These are phyloP conservation scores for Rosellinia necatrix DNA, from an alignment of 2,329 filamentous ascomycete species.

Conservation along the genomic window DNA sequence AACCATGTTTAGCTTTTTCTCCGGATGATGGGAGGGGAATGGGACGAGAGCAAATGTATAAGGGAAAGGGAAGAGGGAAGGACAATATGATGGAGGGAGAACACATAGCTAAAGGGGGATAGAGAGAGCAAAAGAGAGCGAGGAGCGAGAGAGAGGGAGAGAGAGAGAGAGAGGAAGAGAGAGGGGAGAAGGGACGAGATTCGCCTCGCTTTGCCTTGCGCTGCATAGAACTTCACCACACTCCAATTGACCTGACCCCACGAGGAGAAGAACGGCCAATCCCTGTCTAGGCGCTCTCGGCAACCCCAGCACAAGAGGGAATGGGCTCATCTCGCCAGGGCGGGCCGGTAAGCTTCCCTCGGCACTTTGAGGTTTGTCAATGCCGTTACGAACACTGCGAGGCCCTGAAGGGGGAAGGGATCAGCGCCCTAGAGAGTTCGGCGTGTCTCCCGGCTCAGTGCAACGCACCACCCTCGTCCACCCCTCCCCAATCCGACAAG, in stretches of 20 bases:
- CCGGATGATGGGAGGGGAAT: too few species aligned
- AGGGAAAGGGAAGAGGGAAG: not conserved
- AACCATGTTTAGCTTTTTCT: too few species aligned
- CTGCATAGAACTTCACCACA: constrained; percentile 15
- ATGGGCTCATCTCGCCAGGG: constrained; percentile 30
- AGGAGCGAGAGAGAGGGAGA: not conserved
- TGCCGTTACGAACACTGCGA: constrained; percentile 29
- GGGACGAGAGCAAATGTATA: too few species aligned
- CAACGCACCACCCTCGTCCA: constrained; percentile 20
- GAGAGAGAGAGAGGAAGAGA: not conserved
- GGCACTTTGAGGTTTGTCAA: constrained; percentile 31
- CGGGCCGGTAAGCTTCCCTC: constrained; percentile 28
- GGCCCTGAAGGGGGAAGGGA: constrained; percentile 20
- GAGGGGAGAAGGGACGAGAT: not conserved
- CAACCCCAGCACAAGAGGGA: constrained; percentile 15
- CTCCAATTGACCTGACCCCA: constrained; percentile 7
- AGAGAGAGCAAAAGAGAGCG: not conserved
- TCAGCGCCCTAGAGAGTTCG: constrained; percentile 24
- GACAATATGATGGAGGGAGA: not conserved
- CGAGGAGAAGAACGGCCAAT: constrained; percentile 6
- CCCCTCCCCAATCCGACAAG: constrained; percentile 10
- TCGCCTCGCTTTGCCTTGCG: constrained; percentile 24
- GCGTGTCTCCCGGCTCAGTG: constrained; percentile 29
- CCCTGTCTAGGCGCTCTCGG: constrained; percentile 21
- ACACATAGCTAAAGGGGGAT: not conserved